Base-by-base conservation (phyloP, 768 basidiomycete genomes). In the Lactarius hengduanensis region DNA sequence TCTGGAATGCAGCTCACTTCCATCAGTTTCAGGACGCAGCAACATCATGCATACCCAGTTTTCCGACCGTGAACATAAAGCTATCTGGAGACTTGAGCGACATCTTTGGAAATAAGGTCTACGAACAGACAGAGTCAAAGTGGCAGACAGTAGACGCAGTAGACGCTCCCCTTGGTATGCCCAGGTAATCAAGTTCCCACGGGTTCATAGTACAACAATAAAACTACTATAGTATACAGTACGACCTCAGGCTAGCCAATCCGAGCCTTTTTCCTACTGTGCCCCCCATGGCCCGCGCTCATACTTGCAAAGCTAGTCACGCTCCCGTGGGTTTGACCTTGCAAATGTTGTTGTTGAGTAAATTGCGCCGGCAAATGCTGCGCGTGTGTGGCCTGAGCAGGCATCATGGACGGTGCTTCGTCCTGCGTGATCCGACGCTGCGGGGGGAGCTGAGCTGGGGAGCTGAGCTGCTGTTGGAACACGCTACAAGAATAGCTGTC, bases 51-150 rank as follows among this genome's bases (percentile, higher is more conserved):
- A 71, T 75, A 93, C 94, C 94, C 57, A 97, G 89, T 80, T 98
- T 98, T 62, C 95, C 95, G 11, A 98, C 92, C 0, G 95, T 97
- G 71, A 97, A 98, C 20, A 85, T 94, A 74, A 91, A 92, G 76
- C 87, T 89, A 54, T 92, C 91, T 65, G 80, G 78, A 30, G 80
- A 71, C 63, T 75, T 76, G 57, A 45, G 50, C 4, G 47, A 63
- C 70, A 70, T 70, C 18, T 38, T 59, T 57, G 28, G 7, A 26
- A n/a, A 57, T 47, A 57, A 47, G 5, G 28, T 32, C 18, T 65
- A 26, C 34, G 13, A 13, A 41, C 22, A 22, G 28, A 47, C 28
- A 47, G 30, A 32, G 11, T 53, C 20, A 40, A 6, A 41, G 32
- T 9, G 41, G 22, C 26, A 43, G 41, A 58, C 20, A 13, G 7